phyloP scores from a whole-genome alignment of 2,329 filamentous ascomycete species.

The Diaporthe sp. region DNA sequence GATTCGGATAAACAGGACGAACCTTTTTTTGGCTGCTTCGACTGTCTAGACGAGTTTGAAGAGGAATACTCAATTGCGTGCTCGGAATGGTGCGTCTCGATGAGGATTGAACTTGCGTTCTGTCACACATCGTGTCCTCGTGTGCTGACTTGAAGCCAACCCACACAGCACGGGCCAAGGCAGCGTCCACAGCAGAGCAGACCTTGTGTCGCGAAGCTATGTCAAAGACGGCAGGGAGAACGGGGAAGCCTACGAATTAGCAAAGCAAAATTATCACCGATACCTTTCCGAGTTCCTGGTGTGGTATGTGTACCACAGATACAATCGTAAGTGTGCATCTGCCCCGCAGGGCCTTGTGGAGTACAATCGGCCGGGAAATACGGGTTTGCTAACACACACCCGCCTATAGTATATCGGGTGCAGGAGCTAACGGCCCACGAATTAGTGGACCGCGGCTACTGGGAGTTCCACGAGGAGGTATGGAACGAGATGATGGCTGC shows the following conservation, averaged over 20 bases:
- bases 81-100: slow-evolving; percentile 14
- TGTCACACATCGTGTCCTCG: not conserved
- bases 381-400: not conserved
- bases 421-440: not conserved
- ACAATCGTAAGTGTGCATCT: not conserved
- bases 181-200: not conserved
- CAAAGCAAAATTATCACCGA: slow-evolving; percentile 11
- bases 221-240: not conserved
- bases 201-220: not conserved
- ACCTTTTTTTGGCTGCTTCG: slow-evolving; percentile 14
- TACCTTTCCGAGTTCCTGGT: not conserved
- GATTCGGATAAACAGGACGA: not conserved
- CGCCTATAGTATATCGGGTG: not conserved
- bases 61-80: not conserved
- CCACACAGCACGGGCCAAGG: not conserved
- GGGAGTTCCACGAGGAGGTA: not conserved
- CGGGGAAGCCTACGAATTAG: not conserved
- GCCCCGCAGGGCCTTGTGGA: not conserved
- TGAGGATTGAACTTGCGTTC: no score
- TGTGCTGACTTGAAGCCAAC: not conserved
- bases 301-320: not conserved
- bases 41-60: slow-evolving; percentile 15
- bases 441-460: no score
- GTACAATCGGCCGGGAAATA: not conserved
- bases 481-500: not conserved